Percentiles rank a stretch among this genome's conserved stretches.
Evolutionary conservation across 805 yeast species (phyloP).

Genomic region (Alloascoidea africana): DNA sequence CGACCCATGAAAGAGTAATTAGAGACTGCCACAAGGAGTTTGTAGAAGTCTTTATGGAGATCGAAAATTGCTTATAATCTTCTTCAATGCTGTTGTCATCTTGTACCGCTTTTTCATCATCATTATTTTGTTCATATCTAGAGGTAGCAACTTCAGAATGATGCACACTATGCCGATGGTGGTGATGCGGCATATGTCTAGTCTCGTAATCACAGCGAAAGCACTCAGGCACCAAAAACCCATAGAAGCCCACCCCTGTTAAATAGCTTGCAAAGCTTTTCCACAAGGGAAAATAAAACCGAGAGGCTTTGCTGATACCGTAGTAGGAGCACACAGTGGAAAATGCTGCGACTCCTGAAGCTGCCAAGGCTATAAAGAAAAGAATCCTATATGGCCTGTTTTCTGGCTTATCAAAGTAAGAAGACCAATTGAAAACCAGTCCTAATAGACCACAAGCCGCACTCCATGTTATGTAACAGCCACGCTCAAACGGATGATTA

Average conservation of each 20-base stretch:
- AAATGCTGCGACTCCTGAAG: slow-evolving; percentile 57
- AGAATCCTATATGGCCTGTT: slow-evolving; percentile 64
- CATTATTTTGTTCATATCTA: slow-evolving; percentile 10
- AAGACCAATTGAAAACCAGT: slow-evolving; percentile 78
- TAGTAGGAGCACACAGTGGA: slow-evolving; percentile 35
- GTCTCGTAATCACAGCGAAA: slow-evolving; percentile 59
- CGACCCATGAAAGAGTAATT: slow-evolving; percentile 64
- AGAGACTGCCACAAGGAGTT: slow-evolving; percentile 17
- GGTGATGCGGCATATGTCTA: not conserved
- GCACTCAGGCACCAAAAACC: slow-evolving; percentile 78
- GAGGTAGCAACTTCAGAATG: slow-evolving; percentile 26
- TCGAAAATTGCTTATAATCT: too few relatives aligned
- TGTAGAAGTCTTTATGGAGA: not conserved
- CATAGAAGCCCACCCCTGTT: slow-evolving; percentile 77
- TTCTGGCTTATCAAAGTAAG: slow-evolving; percentile 78
- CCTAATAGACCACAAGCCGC: slow-evolving; percentile 57
- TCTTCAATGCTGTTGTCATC: not conserved
- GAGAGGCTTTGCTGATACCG: slow-evolving; percentile 36
- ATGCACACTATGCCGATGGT: not conserved
- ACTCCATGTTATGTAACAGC: slow-evolving; percentile 44
- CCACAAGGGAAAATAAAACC: slow-evolving; percentile 51
- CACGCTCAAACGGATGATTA: slow-evolving; percentile 33
- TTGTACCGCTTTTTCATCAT: not conserved
- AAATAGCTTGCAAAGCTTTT: slow-evolving; percentile 64
- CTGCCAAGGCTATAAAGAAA: slow-evolving; percentile 68